Evolutionary conservation across 768 basidiomycete species (phyloP).

Genomic region (Sutorius australiensis): DNA sequence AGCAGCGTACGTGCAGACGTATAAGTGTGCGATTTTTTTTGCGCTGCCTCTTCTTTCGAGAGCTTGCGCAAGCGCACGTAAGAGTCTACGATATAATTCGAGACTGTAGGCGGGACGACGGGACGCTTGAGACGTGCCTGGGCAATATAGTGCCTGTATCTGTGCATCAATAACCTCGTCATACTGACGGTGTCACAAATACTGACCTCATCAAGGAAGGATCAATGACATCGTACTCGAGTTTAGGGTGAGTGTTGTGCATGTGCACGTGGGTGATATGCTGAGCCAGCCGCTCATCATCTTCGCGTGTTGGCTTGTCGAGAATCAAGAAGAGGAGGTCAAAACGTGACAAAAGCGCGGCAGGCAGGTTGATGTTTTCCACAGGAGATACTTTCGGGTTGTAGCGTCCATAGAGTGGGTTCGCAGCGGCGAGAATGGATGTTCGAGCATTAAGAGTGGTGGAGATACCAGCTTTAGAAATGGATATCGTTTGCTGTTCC

Average conservation of each 20-base stretch:
- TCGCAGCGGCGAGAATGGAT: slow-evolving; percentile 96
- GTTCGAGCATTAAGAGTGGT: slow-evolving; percentile 97
- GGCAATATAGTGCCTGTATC: slow-evolving; percentile 86
- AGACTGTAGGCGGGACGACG: slow-evolving; percentile 83
- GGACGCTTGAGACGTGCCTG: slow-evolving; percentile 85
- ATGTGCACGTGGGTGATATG: slow-evolving; percentile 99
- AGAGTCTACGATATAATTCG: slow-evolving; percentile 89
- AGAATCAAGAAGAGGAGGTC: slow-evolving; percentile 95
- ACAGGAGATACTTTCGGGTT: slow-evolving; percentile 97
- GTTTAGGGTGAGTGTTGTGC: slow-evolving; percentile 84
- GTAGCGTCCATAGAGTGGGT: slow-evolving; percentile 96
- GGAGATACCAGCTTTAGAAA: slow-evolving; percentile 98
- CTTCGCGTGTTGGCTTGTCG: slow-evolving; percentile 92
- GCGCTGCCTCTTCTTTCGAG: slow-evolving; percentile 85
- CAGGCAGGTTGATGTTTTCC: slow-evolving; percentile 98
- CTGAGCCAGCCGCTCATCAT: slow-evolving; percentile 92
- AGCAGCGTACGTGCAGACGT: slow-evolving; percentile 95
- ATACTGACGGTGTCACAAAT: background rate
- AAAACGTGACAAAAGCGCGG: slow-evolving; percentile 93
- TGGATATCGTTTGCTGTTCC: slow-evolving; percentile 99
- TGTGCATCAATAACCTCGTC: slow-evolving; percentile 1
- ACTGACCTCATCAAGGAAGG: slow-evolving; percentile 83
- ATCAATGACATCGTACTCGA: slow-evolving; percentile 80
- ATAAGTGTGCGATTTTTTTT: slow-evolving; percentile 88
- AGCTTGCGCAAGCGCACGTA: slow-evolving; percentile 94